These are phyloP conservation scores for Rhodotorula sp. DNA, from an alignment of 1,284 basidiomycete genomes.

Conservation along the genomic window DNA sequence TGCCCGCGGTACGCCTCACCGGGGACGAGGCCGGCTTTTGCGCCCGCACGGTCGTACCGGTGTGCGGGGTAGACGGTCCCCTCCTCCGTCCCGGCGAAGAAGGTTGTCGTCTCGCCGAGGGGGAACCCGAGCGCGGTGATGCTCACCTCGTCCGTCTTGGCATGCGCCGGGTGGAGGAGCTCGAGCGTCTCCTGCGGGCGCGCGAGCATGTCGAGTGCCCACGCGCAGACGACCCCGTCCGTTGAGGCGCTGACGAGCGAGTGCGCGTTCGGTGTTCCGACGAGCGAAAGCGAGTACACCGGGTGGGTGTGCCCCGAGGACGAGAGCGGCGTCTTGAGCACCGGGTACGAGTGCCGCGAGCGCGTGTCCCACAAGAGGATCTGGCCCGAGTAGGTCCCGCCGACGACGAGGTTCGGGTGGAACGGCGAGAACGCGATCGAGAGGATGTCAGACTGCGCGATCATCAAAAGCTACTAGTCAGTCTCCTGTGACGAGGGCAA, in stretches of 20 bases:
- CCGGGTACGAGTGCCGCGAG: constrained; percentile 82
- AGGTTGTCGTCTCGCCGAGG: constrained; percentile 89
- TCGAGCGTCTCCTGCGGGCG: constrained; percentile 95
- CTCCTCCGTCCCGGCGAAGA: constrained; percentile 97
- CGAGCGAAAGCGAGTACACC: constrained; percentile 95
- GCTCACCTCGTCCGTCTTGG: constrained; percentile 93
- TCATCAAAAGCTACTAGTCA: background rate
- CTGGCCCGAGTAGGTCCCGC: constrained; percentile 97
- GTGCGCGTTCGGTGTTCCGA: constrained; percentile 97
- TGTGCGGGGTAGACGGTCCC: constrained; percentile 94
- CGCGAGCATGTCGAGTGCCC: constrained; percentile 97
- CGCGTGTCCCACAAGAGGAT: constrained; percentile 99
- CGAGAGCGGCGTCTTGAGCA: constrained; percentile 92
- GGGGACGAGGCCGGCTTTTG: constrained; percentile 90
- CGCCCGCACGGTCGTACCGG: constrained; percentile 91
- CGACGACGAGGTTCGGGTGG: constrained; percentile 94
- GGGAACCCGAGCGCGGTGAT: constrained; percentile 92
- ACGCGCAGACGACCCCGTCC: constrained; percentile 94
- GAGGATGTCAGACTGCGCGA: constrained; percentile 83
- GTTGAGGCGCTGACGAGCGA: constrained; percentile 94
- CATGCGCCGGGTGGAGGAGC: constrained; percentile 76
- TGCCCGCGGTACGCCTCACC: constrained; percentile 90
- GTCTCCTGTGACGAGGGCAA: no score
- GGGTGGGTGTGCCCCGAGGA: constrained; percentile 93
- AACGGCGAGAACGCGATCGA: constrained; percentile 96